These are phyloP conservation scores for Comarum palustre DNA, from an alignment of 306 rosid genomes.

Conservation along the genomic window DNA sequence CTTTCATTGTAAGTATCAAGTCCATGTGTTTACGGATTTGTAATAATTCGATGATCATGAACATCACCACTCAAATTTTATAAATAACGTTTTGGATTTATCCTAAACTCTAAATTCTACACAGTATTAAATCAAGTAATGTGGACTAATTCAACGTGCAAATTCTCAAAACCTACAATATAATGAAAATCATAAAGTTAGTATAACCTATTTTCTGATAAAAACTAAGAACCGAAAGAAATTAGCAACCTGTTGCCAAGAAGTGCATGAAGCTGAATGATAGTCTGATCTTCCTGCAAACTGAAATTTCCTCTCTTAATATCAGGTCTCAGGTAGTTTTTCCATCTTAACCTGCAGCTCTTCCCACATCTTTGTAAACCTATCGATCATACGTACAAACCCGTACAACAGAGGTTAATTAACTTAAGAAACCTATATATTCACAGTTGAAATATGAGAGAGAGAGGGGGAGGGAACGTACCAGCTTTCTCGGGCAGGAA, in stretches of 20 bases:
- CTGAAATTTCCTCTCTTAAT: constrained; percentile 14
- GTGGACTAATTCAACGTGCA: not conserved
- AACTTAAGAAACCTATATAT: not conserved
- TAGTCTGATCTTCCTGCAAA: constrained; percentile 23
- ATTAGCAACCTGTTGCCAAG: constrained; percentile 14
- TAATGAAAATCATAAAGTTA: not conserved
- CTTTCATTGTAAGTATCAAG: not conserved
- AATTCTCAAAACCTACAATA: not conserved
- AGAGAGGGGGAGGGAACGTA: not conserved
- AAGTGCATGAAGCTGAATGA: constrained; percentile 27
- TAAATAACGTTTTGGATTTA: too few relatives aligned
- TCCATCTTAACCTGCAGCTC: constrained; percentile 1
- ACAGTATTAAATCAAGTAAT: too few relatives aligned
- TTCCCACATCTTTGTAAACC: constrained; percentile 6
- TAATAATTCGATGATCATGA: not conserved
- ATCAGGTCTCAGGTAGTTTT: not conserved
- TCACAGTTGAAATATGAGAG: not conserved
- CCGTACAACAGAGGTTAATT: not conserved
- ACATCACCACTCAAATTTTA: not conserved
- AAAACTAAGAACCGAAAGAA: not conserved
- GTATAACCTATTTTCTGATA: not conserved
- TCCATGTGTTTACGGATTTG: not conserved
- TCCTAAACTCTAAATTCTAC: too few relatives aligned
- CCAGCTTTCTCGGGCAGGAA: constrained; percentile 26
- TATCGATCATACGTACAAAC: not conserved